Base-by-base conservation (phyloP, 495 filamentous ascomycete genomes). In the Penicillium taxi region DNA sequence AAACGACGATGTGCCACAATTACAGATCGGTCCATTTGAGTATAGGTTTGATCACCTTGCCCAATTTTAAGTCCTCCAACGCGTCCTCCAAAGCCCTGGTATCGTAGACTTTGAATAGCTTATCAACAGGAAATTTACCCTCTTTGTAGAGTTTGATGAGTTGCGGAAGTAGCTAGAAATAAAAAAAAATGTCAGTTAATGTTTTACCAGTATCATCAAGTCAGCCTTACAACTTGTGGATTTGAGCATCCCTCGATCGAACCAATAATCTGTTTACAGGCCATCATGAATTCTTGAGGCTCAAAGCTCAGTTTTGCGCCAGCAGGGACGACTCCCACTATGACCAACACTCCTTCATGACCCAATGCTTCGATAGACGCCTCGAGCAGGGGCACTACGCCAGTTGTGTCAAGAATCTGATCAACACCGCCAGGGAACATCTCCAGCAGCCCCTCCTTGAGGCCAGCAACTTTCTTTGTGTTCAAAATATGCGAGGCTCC, bases 401-500 rank as follows among this genome's bases (percentile, higher is more conserved):
- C 66, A 1, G 66, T 67, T 1, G 63, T 62, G 25, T 70, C 66
- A 3, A 70, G 38, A 4, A 67, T 59, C 20, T 63, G 44, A 45
- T 63, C 41, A 24, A 55, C 52, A 0, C 67, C 67, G 6, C 40
- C 45, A 6, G 54, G 44, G 31, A 55, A 60, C 9, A 60, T 37
- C 12, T 25, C 39, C 1, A 42, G 30, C 1, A 69, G 44, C 13
- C 49, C 32, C 26, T 41, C 43, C 3, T 45, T 50, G 2, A 71
- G 50, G 22, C 58, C 48, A 2, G 22, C 3, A 0, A 37, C 19
- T 1, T n/a, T 19, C 2, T 49, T 58, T 0, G 57, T 63, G 39
- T 66, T 52, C 16, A 72, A 50, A 4, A 44, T 48, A 42, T 69
- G 42, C 0, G 62, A 64, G 4, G 71, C 69, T 9, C 71, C 71